Conservation (phyloP, 2,329 filamentous ascomycete species). For the Xylariales sp. region DNA sequence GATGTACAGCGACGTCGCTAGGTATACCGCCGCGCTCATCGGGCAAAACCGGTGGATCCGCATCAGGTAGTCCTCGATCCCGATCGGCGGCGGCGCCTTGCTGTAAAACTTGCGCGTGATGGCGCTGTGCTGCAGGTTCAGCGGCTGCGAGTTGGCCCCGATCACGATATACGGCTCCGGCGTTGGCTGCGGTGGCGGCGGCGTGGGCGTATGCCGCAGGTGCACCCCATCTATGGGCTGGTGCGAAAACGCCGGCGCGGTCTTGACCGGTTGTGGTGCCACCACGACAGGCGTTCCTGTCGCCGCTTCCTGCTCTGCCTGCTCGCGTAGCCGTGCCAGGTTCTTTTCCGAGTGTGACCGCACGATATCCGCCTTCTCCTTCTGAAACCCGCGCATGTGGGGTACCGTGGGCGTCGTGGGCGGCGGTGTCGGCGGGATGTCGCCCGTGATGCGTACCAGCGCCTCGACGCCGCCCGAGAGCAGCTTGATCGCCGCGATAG, state of each 20-base stretch:
- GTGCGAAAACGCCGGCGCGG: too few relatives aligned
- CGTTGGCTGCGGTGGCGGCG: slow-evolving; percentile 20
- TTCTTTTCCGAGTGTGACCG: slow-evolving; percentile 54
- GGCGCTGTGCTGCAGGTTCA: slow-evolving; percentile 75
- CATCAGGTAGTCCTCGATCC: slow-evolving; percentile 77
- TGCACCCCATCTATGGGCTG: slow-evolving; percentile 51
- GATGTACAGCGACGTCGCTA: slow-evolving; percentile 85
- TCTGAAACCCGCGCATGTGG: slow-evolving; percentile 59
- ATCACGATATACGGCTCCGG: slow-evolving; percentile 55
- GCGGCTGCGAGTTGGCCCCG: slow-evolving; percentile 66
- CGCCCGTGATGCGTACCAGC: slow-evolving; percentile 68
- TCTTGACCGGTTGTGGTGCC: slow-evolving; percentile 11
- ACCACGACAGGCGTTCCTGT: slow-evolving; percentile 19
- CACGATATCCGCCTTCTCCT: slow-evolving; percentile 57
- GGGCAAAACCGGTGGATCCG: slow-evolving; percentile 89
- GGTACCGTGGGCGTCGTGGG: slow-evolving; percentile 59
- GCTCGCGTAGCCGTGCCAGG: slow-evolving; percentile 38
- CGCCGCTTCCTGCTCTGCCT: slow-evolving; percentile 24
- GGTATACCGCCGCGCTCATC: slow-evolving; percentile 89
- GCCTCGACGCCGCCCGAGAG: slow-evolving; percentile 69
- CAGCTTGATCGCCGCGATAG: slow-evolving; percentile 72
- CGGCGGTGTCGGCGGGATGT: slow-evolving; percentile 77
- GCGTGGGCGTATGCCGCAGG: slow-evolving; percentile 32
- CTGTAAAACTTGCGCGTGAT: slow-evolving; percentile 93
- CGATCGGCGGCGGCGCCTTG: slow-evolving; percentile 78